Conservation (phyloP, 192 early-diverging fungal genomes). For the Coemansia sp. region DNA sequence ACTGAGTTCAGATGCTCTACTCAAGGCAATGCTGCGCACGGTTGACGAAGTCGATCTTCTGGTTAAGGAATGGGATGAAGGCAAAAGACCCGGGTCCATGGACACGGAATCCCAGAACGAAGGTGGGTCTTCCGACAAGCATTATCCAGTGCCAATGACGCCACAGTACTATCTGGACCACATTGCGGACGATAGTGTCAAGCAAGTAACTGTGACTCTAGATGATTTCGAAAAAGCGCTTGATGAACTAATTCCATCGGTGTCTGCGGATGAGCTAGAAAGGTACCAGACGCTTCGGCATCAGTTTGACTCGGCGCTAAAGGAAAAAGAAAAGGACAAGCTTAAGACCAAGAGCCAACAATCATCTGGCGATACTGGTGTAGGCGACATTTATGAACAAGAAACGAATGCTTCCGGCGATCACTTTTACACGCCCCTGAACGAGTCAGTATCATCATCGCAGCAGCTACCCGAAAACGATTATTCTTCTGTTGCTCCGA, state of each 20-base stretch:
- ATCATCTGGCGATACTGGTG: neutral
- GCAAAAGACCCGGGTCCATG: neutral
- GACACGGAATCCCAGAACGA: constrained; percentile 37
- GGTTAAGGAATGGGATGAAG: constrained; percentile 48
- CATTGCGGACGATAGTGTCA: constrained; percentile 67
- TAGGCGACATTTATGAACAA: neutral
- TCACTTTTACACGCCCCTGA: neutral
- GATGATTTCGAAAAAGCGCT: constrained; percentile 85
- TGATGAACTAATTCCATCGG: constrained; percentile 83
- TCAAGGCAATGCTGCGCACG: constrained; percentile 92
- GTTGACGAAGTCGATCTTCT: constrained; percentile 69
- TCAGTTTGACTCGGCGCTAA: constrained; percentile 70
- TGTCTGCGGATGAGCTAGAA: constrained; percentile 81
- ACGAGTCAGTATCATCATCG: neutral
- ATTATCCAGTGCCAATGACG: constrained; percentile 67
- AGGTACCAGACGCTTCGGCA: constrained; percentile 80
- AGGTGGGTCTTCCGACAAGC: constrained; percentile 11
- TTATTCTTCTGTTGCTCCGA: neutral
- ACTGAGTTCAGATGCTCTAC: constrained; percentile 93
- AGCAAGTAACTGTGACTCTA: constrained; percentile 75
- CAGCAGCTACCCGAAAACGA: neutral
- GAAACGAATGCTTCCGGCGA: neutral
- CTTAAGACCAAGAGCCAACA: neutral
- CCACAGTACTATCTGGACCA: constrained; percentile 91
- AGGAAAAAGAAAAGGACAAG: constrained; percentile 21